Conservation (phyloP, 495 filamentous ascomycete genomes). For the Xylaria intraflava region DNA sequence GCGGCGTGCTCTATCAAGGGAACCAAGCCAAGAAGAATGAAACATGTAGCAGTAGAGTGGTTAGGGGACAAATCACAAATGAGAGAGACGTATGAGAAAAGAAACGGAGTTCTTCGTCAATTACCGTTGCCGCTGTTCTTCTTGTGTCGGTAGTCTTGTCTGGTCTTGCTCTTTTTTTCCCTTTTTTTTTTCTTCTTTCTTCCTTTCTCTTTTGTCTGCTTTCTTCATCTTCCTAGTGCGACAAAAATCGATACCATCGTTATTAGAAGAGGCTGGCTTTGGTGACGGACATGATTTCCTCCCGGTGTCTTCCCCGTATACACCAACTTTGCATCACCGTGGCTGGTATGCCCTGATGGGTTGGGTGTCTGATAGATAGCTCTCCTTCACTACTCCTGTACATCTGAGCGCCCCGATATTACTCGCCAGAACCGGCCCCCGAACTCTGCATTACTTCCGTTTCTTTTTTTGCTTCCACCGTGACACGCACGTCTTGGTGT, state of each 20-base stretch:
- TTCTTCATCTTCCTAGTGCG: not conserved
- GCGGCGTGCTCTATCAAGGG: not conserved
- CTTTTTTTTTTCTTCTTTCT: not conserved
- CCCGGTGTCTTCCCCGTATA: not conserved
- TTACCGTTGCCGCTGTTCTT: not conserved
- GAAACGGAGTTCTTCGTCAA: not conserved
- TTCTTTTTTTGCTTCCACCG: not conserved
- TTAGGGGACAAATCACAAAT: not conserved
- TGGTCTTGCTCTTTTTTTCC: not conserved
- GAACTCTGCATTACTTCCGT: constrained; percentile 15
- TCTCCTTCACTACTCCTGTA: not conserved
- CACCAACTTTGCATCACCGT: not conserved
- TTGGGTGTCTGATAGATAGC: not conserved
- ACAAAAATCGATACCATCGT: not conserved
- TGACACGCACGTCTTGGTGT: not conserved
- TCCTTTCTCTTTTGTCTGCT: too few species aligned
- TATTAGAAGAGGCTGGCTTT: not conserved
- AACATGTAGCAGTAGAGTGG: not conserved
- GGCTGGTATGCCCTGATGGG: not conserved
- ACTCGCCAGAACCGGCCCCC: constrained; percentile 9
- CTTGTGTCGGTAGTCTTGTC: not conserved
- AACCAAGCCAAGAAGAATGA: not conserved
- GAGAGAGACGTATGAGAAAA: not conserved
- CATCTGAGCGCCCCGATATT: constrained; percentile 4
- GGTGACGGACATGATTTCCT: not conserved